Evolutionary conservation across 495 filamentous ascomycete species (phyloP).

Genomic region (Friedmanniomyces endolithicus): DNA sequence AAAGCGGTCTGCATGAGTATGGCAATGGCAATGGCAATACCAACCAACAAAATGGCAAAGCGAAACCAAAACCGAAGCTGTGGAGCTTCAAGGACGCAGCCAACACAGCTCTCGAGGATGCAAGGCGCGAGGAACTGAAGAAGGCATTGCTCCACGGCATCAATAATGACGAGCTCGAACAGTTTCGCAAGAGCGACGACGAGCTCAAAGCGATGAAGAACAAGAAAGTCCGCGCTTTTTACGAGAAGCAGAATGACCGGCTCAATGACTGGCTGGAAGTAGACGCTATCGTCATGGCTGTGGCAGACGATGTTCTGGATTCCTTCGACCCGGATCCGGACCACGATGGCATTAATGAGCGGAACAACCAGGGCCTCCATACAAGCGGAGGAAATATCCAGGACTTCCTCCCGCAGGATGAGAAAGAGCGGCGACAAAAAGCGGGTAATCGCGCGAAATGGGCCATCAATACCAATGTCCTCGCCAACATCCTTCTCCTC

Average conservation of each 20-base stretch:
- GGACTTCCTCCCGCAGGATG: constrained; percentile 38
- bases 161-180: constrained; percentile 30
- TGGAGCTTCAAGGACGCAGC: constrained; percentile 17
- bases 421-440: constrained; percentile 32
- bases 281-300: constrained; percentile 36
- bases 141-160: constrained; percentile 35
- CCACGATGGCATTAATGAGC: constrained; percentile 36
- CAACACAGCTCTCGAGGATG: constrained; percentile 14
- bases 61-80: constrained; percentile 9
- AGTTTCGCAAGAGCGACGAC: constrained; percentile 34
- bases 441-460: constrained; percentile 33
- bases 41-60: neutral
- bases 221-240: constrained; percentile 37
- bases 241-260: constrained; percentile 38
- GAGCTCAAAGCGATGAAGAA: constrained; percentile 37
- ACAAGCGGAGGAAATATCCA: constrained; percentile 31
- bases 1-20: constrained; percentile 6
- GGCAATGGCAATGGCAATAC: constrained; percentile 1
- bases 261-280: constrained; percentile 43
- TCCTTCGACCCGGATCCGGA: constrained; percentile 41
- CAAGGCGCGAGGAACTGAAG: constrained; percentile 30
- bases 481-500: constrained; percentile 37
- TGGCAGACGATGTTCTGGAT: constrained; percentile 42
- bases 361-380: constrained; percentile 30
- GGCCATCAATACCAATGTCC: constrained; percentile 43